Evolutionary conservation across 164 flowering plant genomes (phyloP).

Genomic region (Dillenia suffruticosa): DNA sequence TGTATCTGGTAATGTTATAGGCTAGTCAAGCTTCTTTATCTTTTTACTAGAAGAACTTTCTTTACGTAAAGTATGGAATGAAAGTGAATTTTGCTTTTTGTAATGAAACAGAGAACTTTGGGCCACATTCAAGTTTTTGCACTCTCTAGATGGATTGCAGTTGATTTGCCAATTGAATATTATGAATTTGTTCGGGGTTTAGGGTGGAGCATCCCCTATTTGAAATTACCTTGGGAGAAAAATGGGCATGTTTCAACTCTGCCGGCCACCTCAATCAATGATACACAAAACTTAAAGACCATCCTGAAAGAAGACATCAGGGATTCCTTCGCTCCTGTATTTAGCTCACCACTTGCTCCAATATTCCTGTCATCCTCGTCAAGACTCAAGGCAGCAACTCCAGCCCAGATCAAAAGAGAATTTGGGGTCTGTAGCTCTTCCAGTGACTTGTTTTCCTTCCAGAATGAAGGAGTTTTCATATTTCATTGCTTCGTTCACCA

Average conservation of each 20-base stretch:
- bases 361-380: conserved; percentile 1
- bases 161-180: conserved; percentile 69
- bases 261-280: conserved; percentile 17
- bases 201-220: conserved; percentile 87
- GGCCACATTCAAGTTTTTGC: conserved; percentile 91
- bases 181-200: conserved; percentile 70
- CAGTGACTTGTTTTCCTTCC: neutral
- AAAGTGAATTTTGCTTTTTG: no score
- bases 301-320: conserved; percentile 17
- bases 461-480: no score
- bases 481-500: no score
- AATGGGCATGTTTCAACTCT: conserved; percentile 29
- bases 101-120: conserved; percentile 60
- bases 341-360: conserved; percentile 73
- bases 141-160: conserved; percentile 80
- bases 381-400: no score
- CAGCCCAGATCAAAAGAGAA: conserved; percentile 41
- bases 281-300: conserved; percentile 13
- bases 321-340: conserved; percentile 30
- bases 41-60: no score
- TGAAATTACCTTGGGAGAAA: conserved; percentile 84
- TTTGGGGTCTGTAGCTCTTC: conserved; percentile 58
- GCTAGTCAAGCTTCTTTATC: no score
- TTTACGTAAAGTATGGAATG: no score
- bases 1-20: no score